Evolutionary conservation across 345 rosid species (phyloP), one percentile per base, ranked within the genome.

Genomic region (Brassica nigra): DNA sequence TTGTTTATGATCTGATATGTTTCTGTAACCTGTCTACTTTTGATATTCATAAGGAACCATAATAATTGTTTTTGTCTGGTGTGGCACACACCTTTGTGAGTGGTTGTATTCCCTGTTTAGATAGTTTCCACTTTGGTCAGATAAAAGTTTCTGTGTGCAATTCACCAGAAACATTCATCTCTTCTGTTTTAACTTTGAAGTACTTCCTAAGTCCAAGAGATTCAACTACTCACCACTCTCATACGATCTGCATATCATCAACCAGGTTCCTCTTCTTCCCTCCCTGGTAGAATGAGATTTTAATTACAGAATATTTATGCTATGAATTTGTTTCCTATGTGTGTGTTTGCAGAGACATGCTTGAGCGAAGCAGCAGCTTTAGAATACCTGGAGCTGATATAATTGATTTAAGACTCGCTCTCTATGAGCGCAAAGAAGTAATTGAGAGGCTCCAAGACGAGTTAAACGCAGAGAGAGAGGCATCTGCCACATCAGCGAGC

Each of bases 391-490:
- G 88, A 79, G 15, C 76, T 20, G 90, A 87, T 62, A 66, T 70
- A 59, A n/a, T 52, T 16, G 81, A 83, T 20, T 70, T 92, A 49
- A 83, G 84, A 82, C 86, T 88, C 29, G 85, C 92, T 8, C 88
- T 92, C 31, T 80, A 66, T 58, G 86, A 88, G 49, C 93, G 92
- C 59, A 92, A 91, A 59, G 89, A 86, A 67, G 88, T 95, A 47
- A 82, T 92, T 42, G 97, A 89, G 39, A 83, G 86, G 81, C 93
- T 95, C 7, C 84, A 87, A 61, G 44, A 54, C 0, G 99, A 95
- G 62, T 49, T 95, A 65, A 88, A 86, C 61, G 90, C 76, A 39
- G 99, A 95, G 83, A 84, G 98, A 64, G 99, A 95, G 78, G 88
- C 99, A 31, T 78, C 99, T 0, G 76, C 92, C 0, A 76, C 88